These are phyloP conservation scores for Backusella luteola DNA, from an alignment of 192 early-diverging fungal genomes.

Conservation along the genomic window DNA sequence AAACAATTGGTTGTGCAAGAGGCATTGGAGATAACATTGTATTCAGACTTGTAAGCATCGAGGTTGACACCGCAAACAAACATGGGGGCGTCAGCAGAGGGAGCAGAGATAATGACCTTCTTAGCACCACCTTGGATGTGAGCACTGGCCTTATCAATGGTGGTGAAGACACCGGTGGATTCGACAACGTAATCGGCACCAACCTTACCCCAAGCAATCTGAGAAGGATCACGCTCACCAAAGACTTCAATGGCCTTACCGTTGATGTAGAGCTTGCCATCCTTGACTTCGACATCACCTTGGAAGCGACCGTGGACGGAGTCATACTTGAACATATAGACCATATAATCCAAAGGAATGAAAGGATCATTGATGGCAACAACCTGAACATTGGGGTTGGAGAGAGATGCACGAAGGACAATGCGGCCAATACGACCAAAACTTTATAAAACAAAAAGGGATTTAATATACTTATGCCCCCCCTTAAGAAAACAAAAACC, in stretches of 20 bases:
- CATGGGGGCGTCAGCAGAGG: slow-evolving; percentile 96
- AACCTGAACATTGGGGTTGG: slow-evolving; percentile 71
- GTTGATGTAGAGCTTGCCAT: slow-evolving; percentile 89
- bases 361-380: slow-evolving; percentile 97
- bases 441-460: slow-evolving; percentile 29
- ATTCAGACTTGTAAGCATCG: slow-evolving; percentile 83
- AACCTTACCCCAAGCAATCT: slow-evolving; percentile 85
- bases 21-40: slow-evolving; percentile 94
- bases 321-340: slow-evolving; percentile 98
- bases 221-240: slow-evolving; percentile 73
- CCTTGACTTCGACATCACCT: slow-evolving; percentile 73
- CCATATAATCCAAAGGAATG: slow-evolving; percentile 96
- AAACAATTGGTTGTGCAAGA: slow-evolving; percentile 99
- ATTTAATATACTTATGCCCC: background rate
- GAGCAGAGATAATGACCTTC: slow-evolving; percentile 99
- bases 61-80: slow-evolving; percentile 98
- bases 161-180: slow-evolving; percentile 99
- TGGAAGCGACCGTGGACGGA: slow-evolving; percentile 97
- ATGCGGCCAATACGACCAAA: slow-evolving; percentile 99
- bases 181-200: slow-evolving; percentile 95
- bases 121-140: slow-evolving; percentile 95
- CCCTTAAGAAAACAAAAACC: background rate
- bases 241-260: slow-evolving; percentile 76
- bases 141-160: slow-evolving; percentile 77
- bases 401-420: slow-evolving; percentile 86